phyloP scores from a whole-genome alignment of 2,329 filamentous ascomycete species.

The Geosmithia morbida region DNA sequence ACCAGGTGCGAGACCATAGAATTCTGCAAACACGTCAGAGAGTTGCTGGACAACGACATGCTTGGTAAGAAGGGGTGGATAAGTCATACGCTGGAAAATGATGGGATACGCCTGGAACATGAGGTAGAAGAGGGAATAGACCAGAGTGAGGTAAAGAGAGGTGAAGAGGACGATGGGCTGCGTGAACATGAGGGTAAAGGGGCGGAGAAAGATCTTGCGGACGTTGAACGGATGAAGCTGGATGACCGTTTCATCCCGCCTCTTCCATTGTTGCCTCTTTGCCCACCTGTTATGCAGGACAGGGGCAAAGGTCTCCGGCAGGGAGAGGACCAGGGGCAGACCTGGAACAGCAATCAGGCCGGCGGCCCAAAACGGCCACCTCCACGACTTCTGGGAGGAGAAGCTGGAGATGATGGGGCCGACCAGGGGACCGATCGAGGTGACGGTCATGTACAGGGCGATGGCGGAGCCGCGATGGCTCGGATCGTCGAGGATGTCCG shows the following conservation, averaged over 20 bases:
- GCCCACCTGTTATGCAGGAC: slow-evolving; percentile 35
- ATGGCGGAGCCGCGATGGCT: slow-evolving; percentile 16
- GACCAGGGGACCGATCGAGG: slow-evolving; percentile 21
- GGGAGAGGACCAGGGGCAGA: slow-evolving; percentile 16
- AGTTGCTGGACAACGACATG: background rate
- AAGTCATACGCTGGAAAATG: slow-evolving; percentile 21
- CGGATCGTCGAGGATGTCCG: slow-evolving; percentile 17
- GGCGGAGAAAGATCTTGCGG: slow-evolving; percentile 32
- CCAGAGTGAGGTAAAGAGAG: slow-evolving; percentile 31
- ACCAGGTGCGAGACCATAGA: slow-evolving; percentile 29
- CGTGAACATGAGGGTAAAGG: slow-evolving; percentile 28
- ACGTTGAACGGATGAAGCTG: slow-evolving; percentile 21
- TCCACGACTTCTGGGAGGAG: slow-evolving; percentile 25
- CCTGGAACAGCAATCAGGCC: slow-evolving; percentile 13
- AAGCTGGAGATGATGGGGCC: slow-evolving; percentile 38
- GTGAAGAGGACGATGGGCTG: slow-evolving; percentile 35
- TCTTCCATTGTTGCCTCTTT: slow-evolving; percentile 27
- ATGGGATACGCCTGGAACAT: slow-evolving; percentile 36
- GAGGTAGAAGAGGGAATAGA: slow-evolving; percentile 37
- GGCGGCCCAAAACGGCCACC: slow-evolving; percentile 25
- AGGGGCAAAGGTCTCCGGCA: slow-evolving; percentile 33
- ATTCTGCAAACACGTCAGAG: slow-evolving; percentile 5
- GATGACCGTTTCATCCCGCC: slow-evolving; percentile 12
- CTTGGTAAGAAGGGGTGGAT: background rate
- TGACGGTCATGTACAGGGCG: slow-evolving; percentile 18